Conservation (phyloP, 768 basidiomycete species). For the Candolleomyces efflorescens region DNA sequence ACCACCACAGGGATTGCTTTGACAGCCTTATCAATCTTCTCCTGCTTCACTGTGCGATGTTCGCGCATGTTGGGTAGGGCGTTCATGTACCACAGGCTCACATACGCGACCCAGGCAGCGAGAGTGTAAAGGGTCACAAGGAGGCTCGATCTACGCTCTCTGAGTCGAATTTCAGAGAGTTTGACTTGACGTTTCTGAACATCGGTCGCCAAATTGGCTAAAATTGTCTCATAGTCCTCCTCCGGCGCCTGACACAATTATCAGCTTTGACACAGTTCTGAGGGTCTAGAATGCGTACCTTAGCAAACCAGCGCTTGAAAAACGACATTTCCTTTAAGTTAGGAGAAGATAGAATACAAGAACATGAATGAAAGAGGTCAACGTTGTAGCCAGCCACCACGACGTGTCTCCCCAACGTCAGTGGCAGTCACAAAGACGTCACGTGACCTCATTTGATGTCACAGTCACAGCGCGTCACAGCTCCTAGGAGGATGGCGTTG, state of each 20-base stretch:
- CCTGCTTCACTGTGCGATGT: constrained; percentile 18
- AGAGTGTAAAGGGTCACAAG: constrained; percentile 77
- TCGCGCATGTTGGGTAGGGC: constrained; percentile 42
- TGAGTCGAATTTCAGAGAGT: constrained; percentile 78
- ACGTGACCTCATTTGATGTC: not conserved
- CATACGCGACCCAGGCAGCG: constrained; percentile 67
- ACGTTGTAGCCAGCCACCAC: constrained; percentile 4
- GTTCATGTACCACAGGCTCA: constrained; percentile 69
- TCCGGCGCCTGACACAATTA: constrained; percentile 37
- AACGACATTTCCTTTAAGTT: constrained; percentile 18
- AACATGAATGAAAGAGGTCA: not conserved
- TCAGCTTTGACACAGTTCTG: not conserved
- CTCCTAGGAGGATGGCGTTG: no score
- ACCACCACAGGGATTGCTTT: constrained; percentile 57
- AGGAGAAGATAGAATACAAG: not conserved
- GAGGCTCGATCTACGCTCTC: constrained; percentile 76
- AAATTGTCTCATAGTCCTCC: constrained; percentile 76
- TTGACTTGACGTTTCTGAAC: constrained; percentile 71
- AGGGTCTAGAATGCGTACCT: constrained; percentile 16
- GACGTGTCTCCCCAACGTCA: constrained; percentile 1
- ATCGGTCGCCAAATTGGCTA: constrained; percentile 60
- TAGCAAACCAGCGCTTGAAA: constrained; percentile 25
- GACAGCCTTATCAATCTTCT: constrained; percentile 36
- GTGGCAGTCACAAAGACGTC: not conserved
- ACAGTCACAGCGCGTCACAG: not conserved